Evolutionary conservation across 2,329 filamentous ascomycete species (phyloP), one percentile per base, ranked within the genome.

Genomic region (Alternaria solani): DNA sequence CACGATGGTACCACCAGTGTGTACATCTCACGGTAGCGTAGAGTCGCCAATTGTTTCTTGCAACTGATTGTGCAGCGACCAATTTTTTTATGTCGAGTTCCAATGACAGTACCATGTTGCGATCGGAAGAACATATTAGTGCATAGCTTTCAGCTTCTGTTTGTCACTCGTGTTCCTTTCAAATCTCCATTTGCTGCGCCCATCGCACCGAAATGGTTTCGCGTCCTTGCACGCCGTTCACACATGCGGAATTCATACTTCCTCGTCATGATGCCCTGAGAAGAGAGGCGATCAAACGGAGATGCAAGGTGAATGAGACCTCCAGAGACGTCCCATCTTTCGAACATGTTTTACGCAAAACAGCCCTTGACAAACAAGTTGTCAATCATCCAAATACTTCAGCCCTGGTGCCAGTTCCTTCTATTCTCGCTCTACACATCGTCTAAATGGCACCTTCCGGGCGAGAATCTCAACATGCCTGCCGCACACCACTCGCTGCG

Each of bases 251-350:
- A 20, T 7, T 28, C 26, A 43, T 4, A 25, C 38, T 6, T 18
- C 38, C n/a, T 53, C 11, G 26, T n/a, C 26, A 34, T 41, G 25
- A 6, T 14, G 3, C 18, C 3, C 26, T 14, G 26, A 30, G 28
- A 23, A 18, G 18, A 23, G 38, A 23, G 25, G 18, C 32, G 30
- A 25, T 51, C 57, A 59, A 59, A 55, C 57, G 32, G 26, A 43
- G 23, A 34, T 34, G 11, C 32, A 30, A 6, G 23, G 38, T 49
- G 51, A 59, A 36, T 8, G 26, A 47, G 25, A 44, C 14, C 42
- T 43, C 18, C 18, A 48, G 12, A 38, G 12, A 12, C 16, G 18
- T 32, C 18, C n/a, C 16, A 18, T 55, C 43, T 32, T 39, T 49
- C 14, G 26, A 11, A 23, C 18, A 47, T 14, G 53, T 48, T 49